Evolutionary conservation across 2,329 filamentous ascomycete genomes (phyloP).

Genomic region (Leptographium flavum): DNA sequence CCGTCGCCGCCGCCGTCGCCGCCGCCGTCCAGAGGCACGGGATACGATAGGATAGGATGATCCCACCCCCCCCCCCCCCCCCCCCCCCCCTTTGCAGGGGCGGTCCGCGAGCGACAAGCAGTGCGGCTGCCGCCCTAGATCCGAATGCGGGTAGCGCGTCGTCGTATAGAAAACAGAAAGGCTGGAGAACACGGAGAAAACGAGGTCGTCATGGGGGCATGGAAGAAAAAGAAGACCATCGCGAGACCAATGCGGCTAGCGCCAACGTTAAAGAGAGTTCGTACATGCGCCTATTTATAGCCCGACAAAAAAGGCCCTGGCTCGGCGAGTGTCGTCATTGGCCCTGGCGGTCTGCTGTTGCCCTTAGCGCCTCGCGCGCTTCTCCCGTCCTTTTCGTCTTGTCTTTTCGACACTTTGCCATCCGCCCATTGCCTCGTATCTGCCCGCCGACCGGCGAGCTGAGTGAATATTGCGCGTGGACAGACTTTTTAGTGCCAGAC

Average conservation of each 20-base stretch:
- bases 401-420: slow-evolving; percentile 9
- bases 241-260: neutral
- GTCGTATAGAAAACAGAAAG: neutral
- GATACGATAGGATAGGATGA: no score
- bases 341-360: neutral
- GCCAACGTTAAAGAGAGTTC: neutral
- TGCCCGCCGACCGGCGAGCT: neutral
- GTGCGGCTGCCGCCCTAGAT: neutral
- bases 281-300: neutral
- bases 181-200: slow-evolving; percentile 1
- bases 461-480: neutral
- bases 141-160: neutral
- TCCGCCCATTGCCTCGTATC: neutral
- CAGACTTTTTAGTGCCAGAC: neutral
- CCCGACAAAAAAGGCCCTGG: no score
- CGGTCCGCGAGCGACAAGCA: neutral
- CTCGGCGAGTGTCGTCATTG: neutral
- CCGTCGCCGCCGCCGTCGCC: no score
- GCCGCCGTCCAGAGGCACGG: no score
- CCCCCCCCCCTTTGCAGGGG: no score
- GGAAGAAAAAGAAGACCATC: neutral
- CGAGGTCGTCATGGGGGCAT: neutral
- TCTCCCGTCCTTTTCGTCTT: no score
- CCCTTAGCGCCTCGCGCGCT: no score
- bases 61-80: no score